These are phyloP conservation scores for Cryptococcus depauperatus DNA, from an alignment of 1,284 basidiomycete genomes.

Conservation along the genomic window DNA sequence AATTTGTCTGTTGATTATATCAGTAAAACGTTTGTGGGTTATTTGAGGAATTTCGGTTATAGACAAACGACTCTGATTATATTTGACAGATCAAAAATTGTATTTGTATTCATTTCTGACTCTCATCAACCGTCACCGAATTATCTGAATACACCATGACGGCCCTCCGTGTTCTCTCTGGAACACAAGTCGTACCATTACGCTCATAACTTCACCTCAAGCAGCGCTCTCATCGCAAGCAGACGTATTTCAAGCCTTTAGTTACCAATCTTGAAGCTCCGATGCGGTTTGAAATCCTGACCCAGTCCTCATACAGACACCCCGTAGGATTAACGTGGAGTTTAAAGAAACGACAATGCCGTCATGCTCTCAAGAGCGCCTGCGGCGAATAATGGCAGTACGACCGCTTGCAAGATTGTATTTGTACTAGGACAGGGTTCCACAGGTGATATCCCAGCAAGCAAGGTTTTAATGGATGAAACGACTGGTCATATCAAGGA, in stretches of 20 bases:
- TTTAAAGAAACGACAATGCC: constrained; percentile 30
- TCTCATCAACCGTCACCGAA: no score
- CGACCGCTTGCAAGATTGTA: constrained; percentile 59
- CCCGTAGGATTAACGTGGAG: constrained; percentile 27
- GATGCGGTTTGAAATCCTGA: no score
- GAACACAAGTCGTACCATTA: constrained; percentile 29
- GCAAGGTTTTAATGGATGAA: constrained; percentile 68
- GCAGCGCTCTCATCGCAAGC: constrained; percentile 34
- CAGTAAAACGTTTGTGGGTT: no score
- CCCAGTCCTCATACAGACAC: constrained; percentile 30
- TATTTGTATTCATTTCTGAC: no score
- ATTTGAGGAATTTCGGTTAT: no score
- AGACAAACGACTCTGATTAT: no score
- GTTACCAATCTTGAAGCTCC: not conserved
- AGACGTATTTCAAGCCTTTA: constrained; percentile 23
- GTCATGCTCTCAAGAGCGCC: constrained; percentile 43
- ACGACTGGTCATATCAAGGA: constrained; percentile 58
- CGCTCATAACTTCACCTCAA: constrained; percentile 24
- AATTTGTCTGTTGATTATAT: no score
- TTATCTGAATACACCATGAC: not conserved
- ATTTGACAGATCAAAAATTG: no score
- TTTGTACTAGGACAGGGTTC: constrained; percentile 52
- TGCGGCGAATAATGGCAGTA: constrained; percentile 22
- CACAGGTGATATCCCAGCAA: constrained; percentile 59
- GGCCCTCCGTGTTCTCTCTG: constrained; percentile 32